These are phyloP conservation scores for Exophiala xenobiotica DNA, from an alignment of 2,329 filamentous ascomycete species.

Conservation along the genomic window DNA sequence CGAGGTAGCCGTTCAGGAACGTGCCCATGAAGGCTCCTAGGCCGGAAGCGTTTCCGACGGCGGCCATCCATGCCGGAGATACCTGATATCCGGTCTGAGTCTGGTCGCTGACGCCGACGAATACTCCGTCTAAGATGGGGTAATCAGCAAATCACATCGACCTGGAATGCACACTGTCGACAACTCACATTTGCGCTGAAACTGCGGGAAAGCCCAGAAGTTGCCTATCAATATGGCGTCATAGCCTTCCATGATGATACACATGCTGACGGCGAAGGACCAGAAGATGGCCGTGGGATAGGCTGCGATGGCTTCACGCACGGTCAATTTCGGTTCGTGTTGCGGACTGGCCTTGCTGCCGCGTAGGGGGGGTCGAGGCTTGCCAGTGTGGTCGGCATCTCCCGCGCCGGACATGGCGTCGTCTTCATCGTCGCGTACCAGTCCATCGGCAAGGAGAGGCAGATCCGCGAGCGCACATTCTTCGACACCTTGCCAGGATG, in stretches of 20 bases:
- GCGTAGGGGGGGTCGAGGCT: not conserved
- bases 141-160: not conserved
- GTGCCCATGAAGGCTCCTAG: slow-evolving; percentile 22
- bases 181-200: slow-evolving; percentile 36
- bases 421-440: not conserved
- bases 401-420: not conserved
- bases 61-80: slow-evolving; percentile 21
- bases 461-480: slow-evolving; percentile 9
- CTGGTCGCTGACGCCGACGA: slow-evolving; percentile 22
- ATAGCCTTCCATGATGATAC: slow-evolving; percentile 52
- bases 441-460: slow-evolving; percentile 10
- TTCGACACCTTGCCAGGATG: slow-evolving; percentile 7
- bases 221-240: slow-evolving; percentile 28
- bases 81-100: slow-evolving; percentile 35
- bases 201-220: slow-evolving; percentile 34
- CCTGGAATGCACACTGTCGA: too few relatives aligned
- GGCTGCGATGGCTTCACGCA: slow-evolving; percentile 24
- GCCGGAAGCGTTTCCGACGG: slow-evolving; percentile 20
- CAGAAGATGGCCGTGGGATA: slow-evolving; percentile 36
- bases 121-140: slow-evolving; percentile 15
- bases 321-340: slow-evolving; percentile 24
- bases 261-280: slow-evolving; percentile 45
- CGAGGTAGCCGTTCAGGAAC: slow-evolving; percentile 19
- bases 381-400: not conserved
- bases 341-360: not conserved